Evolutionary conservation across 208 protist genomes (phyloP).

Genomic region (Phytomonas sp.): DNA sequence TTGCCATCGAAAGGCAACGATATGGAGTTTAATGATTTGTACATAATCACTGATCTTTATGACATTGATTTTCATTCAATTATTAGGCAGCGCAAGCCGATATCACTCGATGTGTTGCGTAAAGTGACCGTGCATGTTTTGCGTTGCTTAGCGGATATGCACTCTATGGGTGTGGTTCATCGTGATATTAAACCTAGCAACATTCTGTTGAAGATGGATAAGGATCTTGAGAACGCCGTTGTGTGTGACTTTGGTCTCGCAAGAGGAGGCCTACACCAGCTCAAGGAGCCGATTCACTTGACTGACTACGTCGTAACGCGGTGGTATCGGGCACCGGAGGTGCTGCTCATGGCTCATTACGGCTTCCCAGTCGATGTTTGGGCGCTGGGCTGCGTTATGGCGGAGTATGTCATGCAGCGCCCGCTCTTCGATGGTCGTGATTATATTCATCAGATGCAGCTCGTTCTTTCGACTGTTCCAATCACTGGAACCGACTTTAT

Average conservation of each 20-base stretch:
- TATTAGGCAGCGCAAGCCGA: slow-evolving; percentile 48
- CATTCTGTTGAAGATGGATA: slow-evolving; percentile 85
- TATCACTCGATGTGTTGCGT: slow-evolving; percentile 71
- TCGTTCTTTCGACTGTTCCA: slow-evolving; percentile 71
- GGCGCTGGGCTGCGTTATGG: slow-evolving; percentile 98
- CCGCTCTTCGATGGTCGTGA: slow-evolving; percentile 83
- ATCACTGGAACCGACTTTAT: slow-evolving; percentile 67
- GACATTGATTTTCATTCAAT: slow-evolving; percentile 93
- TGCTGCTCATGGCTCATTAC: slow-evolving; percentile 94
- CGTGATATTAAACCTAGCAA: slow-evolving; percentile 96
- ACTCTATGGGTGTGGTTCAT: slow-evolving; percentile 95
- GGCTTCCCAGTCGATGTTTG: slow-evolving; percentile 95
- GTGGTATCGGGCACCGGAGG: slow-evolving; percentile 99
- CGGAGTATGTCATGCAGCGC: slow-evolving; percentile 90
- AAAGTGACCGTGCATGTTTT: slow-evolving; percentile 95
- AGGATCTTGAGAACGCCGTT: slow-evolving; percentile 73
- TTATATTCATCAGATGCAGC: slow-evolving; percentile 86
- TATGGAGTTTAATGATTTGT: slow-evolving; percentile 79
- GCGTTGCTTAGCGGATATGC: slow-evolving; percentile 93
- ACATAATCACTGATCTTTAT: slow-evolving; percentile 84
- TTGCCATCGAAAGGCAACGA: slow-evolving; percentile 59
- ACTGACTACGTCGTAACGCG: slow-evolving; percentile 97
- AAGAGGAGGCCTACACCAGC: slow-evolving; percentile 50
- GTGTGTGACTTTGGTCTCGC: slow-evolving; percentile 93
- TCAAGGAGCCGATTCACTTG: slow-evolving; percentile 77